These are phyloP conservation scores for Penicillium canescens DNA, from an alignment of 495 filamentous ascomycete species.

Conservation along the genomic window DNA sequence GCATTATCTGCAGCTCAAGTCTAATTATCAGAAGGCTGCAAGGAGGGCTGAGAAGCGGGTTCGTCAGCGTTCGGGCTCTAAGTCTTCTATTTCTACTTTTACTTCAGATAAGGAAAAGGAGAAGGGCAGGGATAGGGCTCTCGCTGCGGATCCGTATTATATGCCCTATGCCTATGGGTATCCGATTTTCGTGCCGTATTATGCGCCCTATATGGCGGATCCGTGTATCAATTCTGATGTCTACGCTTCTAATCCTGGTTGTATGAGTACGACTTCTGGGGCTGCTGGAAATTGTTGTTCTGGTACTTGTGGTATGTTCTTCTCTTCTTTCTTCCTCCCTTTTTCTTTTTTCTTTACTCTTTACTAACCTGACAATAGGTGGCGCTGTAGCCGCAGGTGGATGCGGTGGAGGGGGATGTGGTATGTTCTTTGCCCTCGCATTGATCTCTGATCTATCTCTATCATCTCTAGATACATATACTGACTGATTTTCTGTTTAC, in stretches of 20 bases:
- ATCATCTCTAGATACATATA: not conserved
- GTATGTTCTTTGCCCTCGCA: not conserved
- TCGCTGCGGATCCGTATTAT: slow-evolving; percentile 21
- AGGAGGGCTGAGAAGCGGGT: slow-evolving; percentile 64
- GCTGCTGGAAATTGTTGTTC: slow-evolving; percentile 47
- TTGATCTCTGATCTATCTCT: not conserved
- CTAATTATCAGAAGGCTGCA: slow-evolving; percentile 60
- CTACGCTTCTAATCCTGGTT: slow-evolving; percentile 47
- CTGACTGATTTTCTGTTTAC: not conserved
- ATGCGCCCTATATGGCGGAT: slow-evolving; percentile 52
- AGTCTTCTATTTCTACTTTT: not conserved
- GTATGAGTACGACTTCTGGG: slow-evolving; percentile 41
- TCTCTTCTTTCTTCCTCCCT: not conserved
- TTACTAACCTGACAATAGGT: not conserved
- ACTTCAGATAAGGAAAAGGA: slow-evolving; percentile 29
- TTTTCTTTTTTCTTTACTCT: not conserved
- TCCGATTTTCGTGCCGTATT: slow-evolving; percentile 53
- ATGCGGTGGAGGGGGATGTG: not conserved
- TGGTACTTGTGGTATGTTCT: slow-evolving; percentile 40
- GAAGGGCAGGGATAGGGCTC: slow-evolving; percentile 25
- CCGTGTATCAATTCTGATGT: slow-evolving; percentile 39
- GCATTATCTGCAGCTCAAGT: slow-evolving; percentile 33
- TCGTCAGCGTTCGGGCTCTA: slow-evolving; percentile 23
- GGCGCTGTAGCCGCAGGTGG: not conserved
- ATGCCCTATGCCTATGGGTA: slow-evolving; percentile 43